A percentile compares a stretch with the other conserved stretches of the same genome.
Conservation (phyloP, 331 rosid species). For the Acacia pycnantha region DNA sequence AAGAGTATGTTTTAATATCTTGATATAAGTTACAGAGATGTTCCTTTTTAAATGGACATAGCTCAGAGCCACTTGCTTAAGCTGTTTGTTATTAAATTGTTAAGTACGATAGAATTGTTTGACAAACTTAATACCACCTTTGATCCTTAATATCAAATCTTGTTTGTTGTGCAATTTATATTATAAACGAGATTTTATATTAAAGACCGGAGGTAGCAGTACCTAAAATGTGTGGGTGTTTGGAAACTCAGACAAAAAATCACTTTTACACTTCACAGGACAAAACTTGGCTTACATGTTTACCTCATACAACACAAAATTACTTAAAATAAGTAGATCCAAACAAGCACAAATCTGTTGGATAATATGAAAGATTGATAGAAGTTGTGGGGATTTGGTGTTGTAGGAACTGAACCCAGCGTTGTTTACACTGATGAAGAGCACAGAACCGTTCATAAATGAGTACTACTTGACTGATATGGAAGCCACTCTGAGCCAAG, state of each 20-base stretch:
- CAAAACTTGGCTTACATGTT: no score
- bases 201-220: rapidly evolving
- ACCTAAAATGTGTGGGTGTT: no score
- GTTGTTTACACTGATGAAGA: slow-evolving; percentile 58
- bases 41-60: not conserved
- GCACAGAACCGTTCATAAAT: slow-evolving; percentile 68
- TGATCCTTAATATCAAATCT: no score
- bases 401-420: slow-evolving; percentile 62
- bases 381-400: slow-evolving; percentile 12
- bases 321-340: no score
- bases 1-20: not conserved
- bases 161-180: no score
- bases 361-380: slow-evolving; percentile 5
- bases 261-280: no score
- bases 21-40: not conserved
- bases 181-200: no score
- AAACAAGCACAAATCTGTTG: no score
- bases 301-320: no score
- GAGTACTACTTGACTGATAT: slow-evolving; percentile 64
- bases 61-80: not conserved
- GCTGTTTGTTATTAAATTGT: not conserved
- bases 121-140: not conserved
- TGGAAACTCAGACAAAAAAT: no score
- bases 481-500: slow-evolving; percentile 48
- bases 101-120: not conserved